Percentiles rank a stretch among this genome's conserved stretches.
Conservation (phyloP, 2,329 filamentous ascomycete species). For the Talaromyces rugulosus region DNA sequence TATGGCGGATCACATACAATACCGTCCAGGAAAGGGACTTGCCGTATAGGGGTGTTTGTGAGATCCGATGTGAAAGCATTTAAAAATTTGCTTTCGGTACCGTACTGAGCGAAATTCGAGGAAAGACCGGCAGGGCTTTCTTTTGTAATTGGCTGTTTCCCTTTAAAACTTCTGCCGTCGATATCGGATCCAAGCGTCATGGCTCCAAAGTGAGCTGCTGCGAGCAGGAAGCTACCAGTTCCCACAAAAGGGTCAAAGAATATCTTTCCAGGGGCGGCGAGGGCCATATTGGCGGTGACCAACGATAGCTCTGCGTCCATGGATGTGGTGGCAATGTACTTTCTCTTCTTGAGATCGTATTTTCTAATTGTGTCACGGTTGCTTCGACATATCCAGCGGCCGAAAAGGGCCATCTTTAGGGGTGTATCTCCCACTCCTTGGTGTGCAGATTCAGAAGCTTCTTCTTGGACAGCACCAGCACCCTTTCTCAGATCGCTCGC, state of each 20-base stretch:
- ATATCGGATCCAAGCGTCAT: slow-evolving; percentile 84
- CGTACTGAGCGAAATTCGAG: slow-evolving; percentile 84
- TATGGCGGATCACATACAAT: slow-evolving; percentile 97
- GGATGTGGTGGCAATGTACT: slow-evolving; percentile 91
- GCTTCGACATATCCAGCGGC: slow-evolving; percentile 64
- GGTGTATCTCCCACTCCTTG: neutral
- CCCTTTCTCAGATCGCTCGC: neutral
- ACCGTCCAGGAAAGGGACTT: slow-evolving; percentile 67
- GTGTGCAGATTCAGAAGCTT: neutral
- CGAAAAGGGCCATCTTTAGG: slow-evolving; percentile 65
- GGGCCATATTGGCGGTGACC: slow-evolving; percentile 84
- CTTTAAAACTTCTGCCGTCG: slow-evolving; percentile 82
- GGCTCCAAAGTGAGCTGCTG: slow-evolving; percentile 86
- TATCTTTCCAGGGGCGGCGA: slow-evolving; percentile 75
- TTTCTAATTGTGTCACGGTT: slow-evolving; percentile 64
- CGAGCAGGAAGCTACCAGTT: slow-evolving; percentile 87
- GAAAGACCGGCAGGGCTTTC: slow-evolving; percentile 43
- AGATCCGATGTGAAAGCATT: slow-evolving; percentile 82
- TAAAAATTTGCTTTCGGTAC: slow-evolving; percentile 60
- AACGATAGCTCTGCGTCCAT: slow-evolving; percentile 96
- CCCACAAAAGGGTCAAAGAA: slow-evolving; percentile 96
- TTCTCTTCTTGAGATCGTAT: slow-evolving; percentile 87
- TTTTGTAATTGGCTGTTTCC: slow-evolving; percentile 48
- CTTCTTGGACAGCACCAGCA: neutral
- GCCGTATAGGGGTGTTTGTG: slow-evolving; percentile 74